phyloP scores from a whole-genome alignment of 1,284 basidiomycete genomes.

The Ceratobasidium sp. region DNA sequence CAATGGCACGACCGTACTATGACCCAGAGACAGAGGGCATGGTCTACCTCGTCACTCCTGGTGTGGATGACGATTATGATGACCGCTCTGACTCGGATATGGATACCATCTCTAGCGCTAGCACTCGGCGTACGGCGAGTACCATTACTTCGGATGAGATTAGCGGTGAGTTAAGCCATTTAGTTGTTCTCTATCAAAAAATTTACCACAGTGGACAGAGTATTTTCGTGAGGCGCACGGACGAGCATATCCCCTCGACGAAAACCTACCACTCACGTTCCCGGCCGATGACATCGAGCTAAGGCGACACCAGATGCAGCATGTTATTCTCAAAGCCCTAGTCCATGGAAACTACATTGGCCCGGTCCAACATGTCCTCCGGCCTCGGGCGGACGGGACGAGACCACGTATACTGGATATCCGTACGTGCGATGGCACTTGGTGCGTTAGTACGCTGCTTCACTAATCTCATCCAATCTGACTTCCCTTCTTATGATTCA shows the following conservation, averaged over 20 bases:
- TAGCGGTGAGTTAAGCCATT: neutral
- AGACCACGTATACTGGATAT: slow-evolving; percentile 35
- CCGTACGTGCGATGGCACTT: slow-evolving; percentile 21
- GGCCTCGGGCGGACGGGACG: slow-evolving; percentile 25
- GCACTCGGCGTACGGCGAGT: slow-evolving; percentile 22
- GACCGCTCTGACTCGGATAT: slow-evolving; percentile 26
- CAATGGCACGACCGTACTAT: slow-evolving; percentile 21
- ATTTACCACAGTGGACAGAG: neutral
- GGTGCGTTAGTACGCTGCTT: neutral
- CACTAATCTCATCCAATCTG: neutral
- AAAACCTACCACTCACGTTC: slow-evolving; percentile 30
- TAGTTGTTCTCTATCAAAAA: neutral
- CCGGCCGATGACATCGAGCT: slow-evolving; percentile 31
- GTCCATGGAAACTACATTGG: slow-evolving; percentile 38
- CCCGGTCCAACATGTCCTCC: slow-evolving; percentile 18
- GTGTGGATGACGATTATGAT: slow-evolving; percentile 12
- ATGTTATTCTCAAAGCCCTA: slow-evolving; percentile 27
- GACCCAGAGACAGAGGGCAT: slow-evolving; percentile 23
- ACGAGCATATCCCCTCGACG: slow-evolving; percentile 18
- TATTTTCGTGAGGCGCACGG: slow-evolving; percentile 39
- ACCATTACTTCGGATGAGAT: slow-evolving; percentile 38
- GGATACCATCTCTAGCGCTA: slow-evolving; percentile 35
- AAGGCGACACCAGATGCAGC: slow-evolving; percentile 33
- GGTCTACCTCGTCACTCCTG: slow-evolving; percentile 7
- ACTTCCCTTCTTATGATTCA: neutral